These are phyloP conservation scores for Hippophae gyantsensis DNA, from an alignment of 306 rosid species.

Conservation along the genomic window DNA sequence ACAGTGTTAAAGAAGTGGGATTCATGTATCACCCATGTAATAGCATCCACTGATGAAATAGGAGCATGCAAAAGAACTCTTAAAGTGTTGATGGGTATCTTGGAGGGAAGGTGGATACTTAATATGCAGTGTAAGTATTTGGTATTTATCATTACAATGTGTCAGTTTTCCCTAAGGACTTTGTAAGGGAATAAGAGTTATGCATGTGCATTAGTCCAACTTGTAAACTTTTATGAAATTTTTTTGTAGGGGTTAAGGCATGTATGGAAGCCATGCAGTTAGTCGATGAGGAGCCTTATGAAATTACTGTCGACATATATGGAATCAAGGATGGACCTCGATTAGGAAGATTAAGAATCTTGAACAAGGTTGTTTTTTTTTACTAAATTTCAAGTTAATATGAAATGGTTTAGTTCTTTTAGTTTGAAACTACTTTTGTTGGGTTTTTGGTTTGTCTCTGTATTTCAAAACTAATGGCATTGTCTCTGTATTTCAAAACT, in stretches of 20 bases:
- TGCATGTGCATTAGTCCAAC: not conserved
- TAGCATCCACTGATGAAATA: conserved; percentile 74
- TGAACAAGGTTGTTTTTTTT: conserved; percentile 49
- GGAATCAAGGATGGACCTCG: conserved; percentile 79
- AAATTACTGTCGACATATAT: conserved; percentile 56
- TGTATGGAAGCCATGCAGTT: conserved; percentile 50
- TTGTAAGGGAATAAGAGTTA: too few relatives aligned
- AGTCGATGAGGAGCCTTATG: conserved; percentile 61
- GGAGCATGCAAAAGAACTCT: conserved; percentile 89
- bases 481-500: too few relatives aligned
- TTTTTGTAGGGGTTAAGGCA: conserved; percentile 61
- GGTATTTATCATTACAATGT: not conserved
- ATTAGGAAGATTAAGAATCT: conserved; percentile 64
- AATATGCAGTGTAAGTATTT: conserved; percentile 50
- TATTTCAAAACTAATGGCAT: too few relatives aligned
- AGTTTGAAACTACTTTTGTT: too few relatives aligned
- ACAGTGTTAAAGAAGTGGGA: conserved; percentile 68
- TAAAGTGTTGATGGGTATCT: conserved; percentile 77
- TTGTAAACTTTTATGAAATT: too few relatives aligned
- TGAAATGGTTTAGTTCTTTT: too few relatives aligned
- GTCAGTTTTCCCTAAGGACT: not conserved
- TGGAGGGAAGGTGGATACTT: conserved; percentile 92
- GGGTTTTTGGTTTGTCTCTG: too few relatives aligned
- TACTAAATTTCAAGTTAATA: too few relatives aligned
- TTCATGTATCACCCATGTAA: conserved; percentile 70